Percentiles rank a stretch among this genome's conserved stretches.
phyloP scores from a whole-genome alignment of 1,284 basidiomycete species.

The Heterobasidion occidentale region DNA sequence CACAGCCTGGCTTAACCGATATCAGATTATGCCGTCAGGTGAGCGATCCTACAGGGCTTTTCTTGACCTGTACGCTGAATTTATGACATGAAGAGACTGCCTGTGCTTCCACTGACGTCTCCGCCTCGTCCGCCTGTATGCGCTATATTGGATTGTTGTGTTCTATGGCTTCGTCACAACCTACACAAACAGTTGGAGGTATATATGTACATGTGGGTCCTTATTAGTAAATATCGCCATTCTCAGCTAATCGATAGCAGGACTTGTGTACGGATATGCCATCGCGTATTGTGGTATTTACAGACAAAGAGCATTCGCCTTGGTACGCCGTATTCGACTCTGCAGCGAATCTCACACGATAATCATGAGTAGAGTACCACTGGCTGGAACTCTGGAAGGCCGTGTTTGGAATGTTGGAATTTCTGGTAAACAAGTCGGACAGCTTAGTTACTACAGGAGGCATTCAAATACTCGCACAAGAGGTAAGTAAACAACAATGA shows the following conservation, averaged over 20 bases:
- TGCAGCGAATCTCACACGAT: background rate
- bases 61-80: background rate
- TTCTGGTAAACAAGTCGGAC: slow-evolving; percentile 44
- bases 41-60: slow-evolving; percentile 8
- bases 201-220: slow-evolving; percentile 42
- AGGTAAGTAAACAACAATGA: slow-evolving; percentile 27
- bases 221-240: background rate
- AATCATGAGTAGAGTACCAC: slow-evolving; percentile 40
- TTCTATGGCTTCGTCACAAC: slow-evolving; percentile 63
- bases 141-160: slow-evolving; percentile 53
- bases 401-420: slow-evolving; percentile 42
- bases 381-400: slow-evolving; percentile 59
- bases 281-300: slow-evolving; percentile 46
- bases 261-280: slow-evolving; percentile 40
- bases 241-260: background rate
- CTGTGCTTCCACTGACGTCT: slow-evolving; percentile 34
- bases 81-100: slow-evolving; percentile 31
- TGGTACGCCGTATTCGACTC: slow-evolving; percentile 26
- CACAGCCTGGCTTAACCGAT: slow-evolving; percentile 25
- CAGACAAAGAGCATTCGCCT: slow-evolving; percentile 42
- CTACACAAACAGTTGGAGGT: slow-evolving; percentile 53
- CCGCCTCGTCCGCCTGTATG: slow-evolving; percentile 38
- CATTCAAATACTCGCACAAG: slow-evolving; percentile 39
- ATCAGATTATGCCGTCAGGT: slow-evolving; percentile 60
- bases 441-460: slow-evolving; percentile 40